A percentile compares a stretch with the other conserved stretches of the same genome.
Conservation (phyloP, 345 rosid genomes). For the Eucalyptus shirleyi region DNA sequence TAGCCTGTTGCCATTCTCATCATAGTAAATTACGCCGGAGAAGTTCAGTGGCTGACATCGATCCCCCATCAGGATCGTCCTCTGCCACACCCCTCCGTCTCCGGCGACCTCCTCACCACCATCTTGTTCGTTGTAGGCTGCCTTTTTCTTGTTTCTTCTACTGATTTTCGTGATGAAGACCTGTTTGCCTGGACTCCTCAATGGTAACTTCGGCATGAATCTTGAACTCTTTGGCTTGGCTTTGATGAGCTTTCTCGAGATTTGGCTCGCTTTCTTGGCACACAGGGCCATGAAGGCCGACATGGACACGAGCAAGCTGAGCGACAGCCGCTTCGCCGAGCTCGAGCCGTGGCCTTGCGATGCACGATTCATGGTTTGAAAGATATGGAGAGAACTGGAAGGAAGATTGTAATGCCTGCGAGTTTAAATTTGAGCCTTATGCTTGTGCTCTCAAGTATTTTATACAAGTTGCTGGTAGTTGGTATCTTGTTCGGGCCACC, state of each 20-base stretch:
- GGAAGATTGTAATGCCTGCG: neutral
- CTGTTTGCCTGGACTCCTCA: neutral
- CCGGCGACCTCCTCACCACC: constrained; percentile 37
- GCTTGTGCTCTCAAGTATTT: neutral
- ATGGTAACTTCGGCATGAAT: neutral
- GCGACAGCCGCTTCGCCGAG: constrained; percentile 16
- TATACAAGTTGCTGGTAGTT: neutral
- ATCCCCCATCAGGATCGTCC: constrained; percentile 84
- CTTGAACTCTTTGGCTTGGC: neutral
- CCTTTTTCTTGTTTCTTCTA: constrained; percentile 25
- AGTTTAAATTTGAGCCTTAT: neutral
- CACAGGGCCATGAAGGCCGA: constrained; percentile 29
- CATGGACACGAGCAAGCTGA: constrained; percentile 24
- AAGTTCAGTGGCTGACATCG: constrained; percentile 87
- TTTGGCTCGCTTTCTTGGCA: constrained; percentile 36
- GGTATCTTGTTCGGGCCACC: neutral
- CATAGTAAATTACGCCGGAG: constrained; percentile 88
- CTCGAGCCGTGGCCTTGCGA: constrained; percentile 10
- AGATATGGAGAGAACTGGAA: neutral
- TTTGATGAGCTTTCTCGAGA: constrained; percentile 33
- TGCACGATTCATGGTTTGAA: constrained; percentile 5
- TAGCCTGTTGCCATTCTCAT: constrained; percentile 46
- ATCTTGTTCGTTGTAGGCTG: constrained; percentile 13
- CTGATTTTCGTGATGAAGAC: constrained; percentile 4
- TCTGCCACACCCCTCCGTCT: constrained; percentile 87